Evolutionary conservation across 768 basidiomycete species (phyloP), one percentile per base, ranked within the genome.

Genomic region (Lentinus tigrinus): DNA sequence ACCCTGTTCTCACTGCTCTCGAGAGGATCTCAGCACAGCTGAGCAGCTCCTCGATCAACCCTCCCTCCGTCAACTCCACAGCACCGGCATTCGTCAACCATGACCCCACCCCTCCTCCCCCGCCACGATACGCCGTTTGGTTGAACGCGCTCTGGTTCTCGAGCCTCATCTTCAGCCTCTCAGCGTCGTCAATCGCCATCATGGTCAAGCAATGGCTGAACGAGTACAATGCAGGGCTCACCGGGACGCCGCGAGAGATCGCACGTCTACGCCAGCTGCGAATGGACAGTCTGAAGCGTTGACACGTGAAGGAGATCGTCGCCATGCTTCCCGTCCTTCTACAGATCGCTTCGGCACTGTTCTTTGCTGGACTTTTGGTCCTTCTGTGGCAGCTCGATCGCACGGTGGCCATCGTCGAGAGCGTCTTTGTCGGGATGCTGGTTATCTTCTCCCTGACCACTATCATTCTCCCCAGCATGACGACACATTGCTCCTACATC

Each of bases 121-220:
- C 3, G 9, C 9, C 13, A 21, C 8, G 9, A 16, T 66, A 9
- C 50, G 40, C 40, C 17, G 16, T 53, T 11, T 28, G 24, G 34
- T 54, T 70, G 46, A 72, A 71, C 52, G 44, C 43, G 8, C 56
- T 70, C 1, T 69, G 67, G 65, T 68, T 68, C 56, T 48, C 63
- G 1, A 66, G 65, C 39, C 67, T 72, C 13, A 52, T 63, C 3
- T 55, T 65, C 36, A 65, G 62, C 24, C 64, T 72, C 6, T 40
- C 63, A n/a, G 58, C 67, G 0, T 66, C 70, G 1, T 63, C 63
- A 21, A 52, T 68, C 21, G 65, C 66, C 46, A 69, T 72, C 57
- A 50, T 69, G 34, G 66, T 66, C 28, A 67, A 69, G 46, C 69
- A 71, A 47, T 72, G 71, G 70, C 62, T 71, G 4, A 60, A 61